Percentiles rank a stretch among this genome's conserved stretches.
phyloP scores from a whole-genome alignment of 495 filamentous ascomycete genomes.

The Penicillium macrosclerotiorum region DNA sequence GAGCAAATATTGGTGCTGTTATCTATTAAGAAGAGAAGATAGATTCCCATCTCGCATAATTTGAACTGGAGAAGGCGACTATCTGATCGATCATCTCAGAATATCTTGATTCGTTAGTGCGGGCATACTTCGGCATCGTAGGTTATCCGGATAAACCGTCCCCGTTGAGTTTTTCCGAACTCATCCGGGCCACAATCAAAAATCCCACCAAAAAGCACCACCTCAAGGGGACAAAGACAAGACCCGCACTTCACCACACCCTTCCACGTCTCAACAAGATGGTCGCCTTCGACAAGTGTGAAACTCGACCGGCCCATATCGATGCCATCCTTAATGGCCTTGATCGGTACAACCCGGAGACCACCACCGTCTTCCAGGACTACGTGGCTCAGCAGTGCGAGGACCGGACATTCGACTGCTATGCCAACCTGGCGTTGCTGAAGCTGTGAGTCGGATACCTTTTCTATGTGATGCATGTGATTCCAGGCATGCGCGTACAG shows the following conservation, averaged over 20 bases:
- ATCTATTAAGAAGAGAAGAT: no score
- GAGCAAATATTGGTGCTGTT: no score
- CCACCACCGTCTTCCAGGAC: constrained; percentile 88
- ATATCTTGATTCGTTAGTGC: not conserved
- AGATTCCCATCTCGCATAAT: no score
- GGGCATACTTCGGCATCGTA: constrained; percentile 14
- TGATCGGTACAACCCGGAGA: constrained; percentile 98
- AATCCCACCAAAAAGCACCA: constrained; percentile 40
- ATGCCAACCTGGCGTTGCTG: constrained; percentile 90
- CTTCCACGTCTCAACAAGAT: constrained; percentile 33
- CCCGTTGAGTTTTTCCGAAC: constrained; percentile 15
- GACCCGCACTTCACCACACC: constrained; percentile 28
- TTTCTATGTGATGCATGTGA: constrained; percentile 7
- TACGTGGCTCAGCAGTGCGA: constrained; percentile 96
- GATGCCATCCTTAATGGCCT: constrained; percentile 87
- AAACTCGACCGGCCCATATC: constrained; percentile 80
- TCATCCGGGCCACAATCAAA: constrained; percentile 39
- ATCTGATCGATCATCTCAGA: no score
- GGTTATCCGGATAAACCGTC: constrained; percentile 24
- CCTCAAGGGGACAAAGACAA: constrained; percentile 20
- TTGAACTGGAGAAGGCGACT: no score
- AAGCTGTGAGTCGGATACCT: constrained; percentile 79
- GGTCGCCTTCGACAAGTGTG: constrained; percentile 56
- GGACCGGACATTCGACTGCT: constrained; percentile 87
- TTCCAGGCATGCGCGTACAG: not conserved